Evolutionary conservation across 352 stramenopile genomes (phyloP), one percentile per base, ranked within the genome.

Genomic region (Pythium vanterpoolii): DNA sequence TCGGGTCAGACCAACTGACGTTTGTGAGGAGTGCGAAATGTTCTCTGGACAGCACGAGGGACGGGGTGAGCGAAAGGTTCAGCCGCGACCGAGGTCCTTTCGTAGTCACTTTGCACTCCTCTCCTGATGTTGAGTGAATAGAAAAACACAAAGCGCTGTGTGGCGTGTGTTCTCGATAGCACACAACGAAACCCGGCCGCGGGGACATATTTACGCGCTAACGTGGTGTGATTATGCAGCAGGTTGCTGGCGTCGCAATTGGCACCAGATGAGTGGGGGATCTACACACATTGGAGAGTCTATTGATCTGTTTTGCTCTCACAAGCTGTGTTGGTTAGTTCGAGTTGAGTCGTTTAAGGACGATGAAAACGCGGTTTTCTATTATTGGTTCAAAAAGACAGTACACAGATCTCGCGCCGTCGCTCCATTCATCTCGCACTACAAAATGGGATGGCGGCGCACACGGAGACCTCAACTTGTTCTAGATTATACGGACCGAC

Each of bases 231-330:
- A 19, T 60, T 62, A 11, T 69, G 36, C 10, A 69, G n/a, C 13
- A 73, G 13, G 40, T 73, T 73, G 10, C 66, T 61, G 0, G 50
- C 66, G 14, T 73, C 60, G 30, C 48, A 58, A 26, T 73, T 55
- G 4, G 69, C 66, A 7, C 60, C 61, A 30, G 65, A 60, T 2
- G 59, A n/a, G n/a, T n/a, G n/a, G n/a, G n/a, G n/a, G n/a, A n/a
- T n/a, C n/a, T n/a, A n/a, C n/a, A n/a, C n/a, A n/a, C n/a, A n/a
- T n/a, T n/a, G n/a, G n/a, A n/a, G n/a, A n/a, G n/a, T n/a, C n/a
- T n/a, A n/a, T n/a, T n/a, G n/a, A n/a, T n/a, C n/a, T n/a, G n/a
- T n/a, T n/a, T n/a, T n/a, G n/a, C n/a, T n/a, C n/a, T n/a, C n/a
- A n/a, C n/a, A n/a, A n/a, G n/a, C n/a, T n/a, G n/a, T n/a, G n/a